Base-by-base conservation (phyloP, 352 stramenopile genomes). In the Phytophthora chlamydospora region DNA sequence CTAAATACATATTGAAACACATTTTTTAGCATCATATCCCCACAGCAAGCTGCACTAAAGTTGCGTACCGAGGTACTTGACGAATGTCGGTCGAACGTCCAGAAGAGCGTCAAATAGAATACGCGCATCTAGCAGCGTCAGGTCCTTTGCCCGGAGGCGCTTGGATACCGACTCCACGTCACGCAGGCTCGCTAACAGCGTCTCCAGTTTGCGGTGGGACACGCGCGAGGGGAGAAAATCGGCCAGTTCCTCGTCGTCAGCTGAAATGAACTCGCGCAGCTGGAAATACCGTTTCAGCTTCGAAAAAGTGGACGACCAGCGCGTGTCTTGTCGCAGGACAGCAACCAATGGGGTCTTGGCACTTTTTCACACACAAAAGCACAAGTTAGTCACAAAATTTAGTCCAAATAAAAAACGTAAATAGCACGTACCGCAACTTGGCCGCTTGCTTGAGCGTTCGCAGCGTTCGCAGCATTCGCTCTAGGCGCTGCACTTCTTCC, bases 361-460 rank as follows among this genome's bases (percentile, higher is more conserved):
- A 24, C 21, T 24, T 3, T 24, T 24, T 24, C 3, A 24, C 24
- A 29, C 24, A 75, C 67, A 32, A 72, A 78, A 38, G 67, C 76
- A 5, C 74, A 60, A 44, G 51, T 29, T 29, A 6, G 24, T 29
- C 24, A 6, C 24, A 3, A 29, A 29, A 29, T 29, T 29, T 29
- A 6, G 24, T 29, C 24, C 24, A 29, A 29, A 6, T 29, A 29
- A 6, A 29, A 6, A 29, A 1, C 21, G 21, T 24, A 24, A 24
- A 24, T 24, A 24, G 21, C 3, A 24, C 21, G 21, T 24, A 24
- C 21, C 21, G 21, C 21, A 24, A 24, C 21, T 58, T 16, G 66
- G 38, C 32, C 64, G 36, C 12, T 71, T 50, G 36, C 72, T 62
- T 36, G 79, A 75, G 35, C 74, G 60, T 41, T 75, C 58, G 4